A percentile compares a stretch with the other conserved stretches of the same genome.
These are phyloP conservation scores for Populus pruinosa DNA, from an alignment of 345 rosid species.

Conservation along the genomic window DNA sequence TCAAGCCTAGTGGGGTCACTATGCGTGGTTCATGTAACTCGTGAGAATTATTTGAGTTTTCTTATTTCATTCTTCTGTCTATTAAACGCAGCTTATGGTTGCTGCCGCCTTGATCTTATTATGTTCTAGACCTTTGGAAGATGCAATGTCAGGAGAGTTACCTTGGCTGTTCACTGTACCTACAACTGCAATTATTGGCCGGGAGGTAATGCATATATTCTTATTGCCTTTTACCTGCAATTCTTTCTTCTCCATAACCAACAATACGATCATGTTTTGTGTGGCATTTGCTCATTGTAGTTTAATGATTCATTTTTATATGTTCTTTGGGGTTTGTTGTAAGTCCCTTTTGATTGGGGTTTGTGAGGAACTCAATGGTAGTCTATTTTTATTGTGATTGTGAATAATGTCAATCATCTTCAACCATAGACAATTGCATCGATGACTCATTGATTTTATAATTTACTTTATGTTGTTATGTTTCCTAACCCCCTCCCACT, in stretches of 20 bases:
- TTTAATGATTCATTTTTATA: not conserved
- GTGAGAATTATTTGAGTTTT: not conserved
- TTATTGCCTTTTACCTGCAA: not conserved
- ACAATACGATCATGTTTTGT: not conserved
- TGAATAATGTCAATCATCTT: not conserved
- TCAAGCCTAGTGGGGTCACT: not conserved
- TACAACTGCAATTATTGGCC: constrained; percentile 81
- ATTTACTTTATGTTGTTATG: not conserved
- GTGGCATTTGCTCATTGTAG: not conserved
- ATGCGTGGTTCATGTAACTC: not conserved
- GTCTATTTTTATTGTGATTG: not conserved
- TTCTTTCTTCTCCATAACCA: not conserved
- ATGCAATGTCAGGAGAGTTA: constrained; percentile 48
- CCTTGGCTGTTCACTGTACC: constrained; percentile 91
- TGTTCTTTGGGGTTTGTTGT: not conserved
- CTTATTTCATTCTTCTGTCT: constrained; percentile 11
- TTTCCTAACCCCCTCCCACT: not conserved
- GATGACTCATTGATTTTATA: not conserved
- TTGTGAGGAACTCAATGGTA: not conserved
- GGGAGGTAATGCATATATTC: constrained; percentile 63
- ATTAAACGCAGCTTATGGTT: constrained; percentile 81
- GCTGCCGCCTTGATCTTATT: constrained; percentile 88
- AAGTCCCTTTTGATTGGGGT: not conserved
- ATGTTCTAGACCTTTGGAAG: constrained; percentile 70
- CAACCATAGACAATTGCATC: not conserved